A percentile compares a stretch with the other conserved stretches of the same genome.
Conservation (phyloP, 768 basidiomycete species). For the Psilocybe subaeruginosa region DNA sequence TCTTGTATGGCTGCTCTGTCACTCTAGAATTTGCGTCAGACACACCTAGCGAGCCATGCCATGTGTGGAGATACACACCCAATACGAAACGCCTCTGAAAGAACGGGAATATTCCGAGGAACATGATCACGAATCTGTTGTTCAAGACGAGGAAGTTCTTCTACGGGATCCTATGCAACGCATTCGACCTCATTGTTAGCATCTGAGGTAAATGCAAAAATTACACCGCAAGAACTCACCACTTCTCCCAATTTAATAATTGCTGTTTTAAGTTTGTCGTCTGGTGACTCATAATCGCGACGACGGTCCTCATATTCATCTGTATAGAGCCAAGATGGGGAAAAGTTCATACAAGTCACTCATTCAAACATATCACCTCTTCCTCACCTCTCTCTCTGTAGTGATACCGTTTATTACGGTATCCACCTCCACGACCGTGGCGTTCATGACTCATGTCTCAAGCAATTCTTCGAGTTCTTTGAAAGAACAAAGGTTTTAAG, state of each 20-base stretch:
- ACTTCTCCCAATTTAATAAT: conserved; percentile 83
- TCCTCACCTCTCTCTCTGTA: conserved; percentile 58
- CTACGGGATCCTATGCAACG: conserved; percentile 58
- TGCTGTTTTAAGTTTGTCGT: conserved; percentile 66
- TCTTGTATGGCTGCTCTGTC: conserved; percentile 94
- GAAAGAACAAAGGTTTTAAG: background rate
- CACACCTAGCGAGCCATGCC: conserved; percentile 5
- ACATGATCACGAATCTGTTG: conserved; percentile 63
- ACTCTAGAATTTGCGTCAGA: conserved; percentile 49
- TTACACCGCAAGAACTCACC: conserved; percentile 44
- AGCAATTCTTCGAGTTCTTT: background rate
- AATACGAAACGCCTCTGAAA: conserved; percentile 77
- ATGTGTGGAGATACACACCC: conserved; percentile 44
- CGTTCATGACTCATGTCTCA: conserved; percentile 62
- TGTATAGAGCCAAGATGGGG: conserved; percentile 27
- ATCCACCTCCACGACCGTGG: conserved; percentile 50
- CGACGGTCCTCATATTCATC: conserved; percentile 75
- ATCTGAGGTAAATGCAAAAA: conserved; percentile 3
- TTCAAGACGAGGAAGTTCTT: conserved; percentile 71
- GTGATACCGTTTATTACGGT: conserved; percentile 33
- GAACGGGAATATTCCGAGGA: conserved; percentile 58
- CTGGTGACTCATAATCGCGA: conserved; percentile 70
- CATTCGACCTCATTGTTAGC: conserved; percentile 10
- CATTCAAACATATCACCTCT: conserved; percentile 18
- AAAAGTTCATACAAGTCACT: conserved; percentile 21